phyloP scores from a whole-genome alignment of 768 basidiomycete genomes.

The Chlorophyllum brunneum region DNA sequence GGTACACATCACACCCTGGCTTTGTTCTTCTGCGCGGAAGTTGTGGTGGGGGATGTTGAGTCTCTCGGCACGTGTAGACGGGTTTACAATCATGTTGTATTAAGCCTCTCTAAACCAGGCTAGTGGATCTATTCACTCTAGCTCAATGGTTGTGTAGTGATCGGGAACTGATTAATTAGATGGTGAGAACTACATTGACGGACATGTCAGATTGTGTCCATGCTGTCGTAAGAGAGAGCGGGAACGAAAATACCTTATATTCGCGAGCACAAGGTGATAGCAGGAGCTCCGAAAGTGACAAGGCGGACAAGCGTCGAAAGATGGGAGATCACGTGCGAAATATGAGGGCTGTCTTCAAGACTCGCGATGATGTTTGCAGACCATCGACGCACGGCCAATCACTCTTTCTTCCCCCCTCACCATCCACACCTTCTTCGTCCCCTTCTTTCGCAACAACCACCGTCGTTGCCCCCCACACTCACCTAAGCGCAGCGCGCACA shows the following conservation, averaged over 20 bases:
- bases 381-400: constrained; percentile 5
- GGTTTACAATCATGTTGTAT: too few species aligned
- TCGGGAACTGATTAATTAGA: constrained; percentile 3
- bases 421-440: neutral
- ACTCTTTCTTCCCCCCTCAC: constrained; percentile 1
- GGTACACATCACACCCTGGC: too few species aligned
- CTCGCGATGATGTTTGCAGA: constrained; percentile 4
- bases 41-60: too few species aligned
- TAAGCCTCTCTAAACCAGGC: too few species aligned
- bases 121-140: too few species aligned
- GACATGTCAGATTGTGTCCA: too few species aligned
- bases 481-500: neutral
- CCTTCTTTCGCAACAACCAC: neutral
- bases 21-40: too few species aligned
- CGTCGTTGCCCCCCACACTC: neutral
- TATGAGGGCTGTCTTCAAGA: neutral
- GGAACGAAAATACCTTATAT: too few species aligned
- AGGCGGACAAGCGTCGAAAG: neutral
- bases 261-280: too few species aligned
- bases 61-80: too few species aligned
- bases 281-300: neutral
- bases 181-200: neutral
- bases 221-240: too few species aligned
- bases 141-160: too few species aligned
- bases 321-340: constrained; percentile 10